Base-by-base conservation (phyloP, 305 asterid genomes). In the Solanum aculeatissimum region DNA sequence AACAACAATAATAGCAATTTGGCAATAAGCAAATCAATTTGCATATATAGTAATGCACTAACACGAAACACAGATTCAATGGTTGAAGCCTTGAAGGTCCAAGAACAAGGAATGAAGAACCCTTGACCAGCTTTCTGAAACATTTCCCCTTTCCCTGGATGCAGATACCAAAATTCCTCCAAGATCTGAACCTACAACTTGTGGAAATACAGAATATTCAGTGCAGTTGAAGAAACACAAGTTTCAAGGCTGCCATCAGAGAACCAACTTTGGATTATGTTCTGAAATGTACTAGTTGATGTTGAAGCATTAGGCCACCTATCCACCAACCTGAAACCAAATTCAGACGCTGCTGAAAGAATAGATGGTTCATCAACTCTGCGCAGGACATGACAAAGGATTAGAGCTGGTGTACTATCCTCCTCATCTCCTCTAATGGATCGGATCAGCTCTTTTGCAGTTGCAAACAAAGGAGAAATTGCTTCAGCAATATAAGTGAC, bases 301-400 rank as follows among this genome's bases (percentile, higher is more conserved):
- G 68, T 81, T 68, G 85, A 81, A 38, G 66, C 38, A 43, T 88
- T 89, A 2, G 95, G 91, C 99, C 98, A 96, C 62, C 87, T 83
- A 71, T 93, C 98, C 49, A 88, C 89, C 83, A 96, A 87, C 65
- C 43, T 75, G 84, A 96, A 96, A 38, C 99, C 97, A 65, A 80
- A 89, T 21, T 71, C 75, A 16, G 94, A 87, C 6, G 98, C 98
- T 5, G 95, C 91, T 2, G 92, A 86, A 66, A 94, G 91, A 69
- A 97, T 90, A 27, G 89, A 94, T 40, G 93, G 90, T 87, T 97
- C 98, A 27, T 94, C 98, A 25, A 97, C 98, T 88, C 98, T 87
- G 25, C 99, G 98, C 12, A 90, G 80, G 32, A 95, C 92, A 18
- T 97, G 99, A 87, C 99, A 95, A 3, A 97, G 88, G 65, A 97